phyloP scores from a whole-genome alignment of 208 protist genomes.

The Naegleria lovaniensis region DNA sequence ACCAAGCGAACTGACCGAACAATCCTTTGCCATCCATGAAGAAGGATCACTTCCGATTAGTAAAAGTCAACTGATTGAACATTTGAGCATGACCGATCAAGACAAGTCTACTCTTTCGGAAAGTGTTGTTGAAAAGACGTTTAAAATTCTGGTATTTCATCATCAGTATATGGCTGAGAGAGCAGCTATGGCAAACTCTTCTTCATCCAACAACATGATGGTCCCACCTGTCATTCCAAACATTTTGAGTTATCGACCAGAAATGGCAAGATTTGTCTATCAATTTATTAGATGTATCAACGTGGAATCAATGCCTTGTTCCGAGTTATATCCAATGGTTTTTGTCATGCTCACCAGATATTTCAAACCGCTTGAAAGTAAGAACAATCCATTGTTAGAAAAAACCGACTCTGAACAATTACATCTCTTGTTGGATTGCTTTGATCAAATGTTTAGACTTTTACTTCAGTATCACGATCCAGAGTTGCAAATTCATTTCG shows the following conservation, averaged over 20 bases:
- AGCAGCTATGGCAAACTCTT: not conserved
- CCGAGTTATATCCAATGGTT: not conserved
- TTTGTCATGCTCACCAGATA: not conserved
- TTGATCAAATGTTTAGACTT: slow-evolving; percentile 54
- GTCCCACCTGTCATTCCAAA: not conserved
- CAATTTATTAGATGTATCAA: not conserved
- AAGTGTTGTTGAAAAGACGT: not conserved
- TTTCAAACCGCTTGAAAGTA: not conserved
- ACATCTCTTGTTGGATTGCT: not conserved
- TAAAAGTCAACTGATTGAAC: too few species aligned
- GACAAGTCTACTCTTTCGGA: not conserved
- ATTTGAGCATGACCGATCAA: not conserved
- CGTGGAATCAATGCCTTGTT: not conserved
- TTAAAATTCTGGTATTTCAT: not conserved
- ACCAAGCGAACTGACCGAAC: not conserved
- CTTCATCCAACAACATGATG: not conserved
- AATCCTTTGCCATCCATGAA: not conserved
- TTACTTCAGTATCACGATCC: slow-evolving; percentile 81
- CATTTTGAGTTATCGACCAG: not conserved
- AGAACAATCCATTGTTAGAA: not conserved
- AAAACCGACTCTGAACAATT: not conserved
- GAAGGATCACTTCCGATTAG: too few species aligned
- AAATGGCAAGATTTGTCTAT: not conserved
- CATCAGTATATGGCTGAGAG: not conserved
- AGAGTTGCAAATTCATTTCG: slow-evolving; percentile 62